Base-by-base conservation (phyloP, 1,284 basidiomycete genomes). In the Dichomitus squalens region DNA sequence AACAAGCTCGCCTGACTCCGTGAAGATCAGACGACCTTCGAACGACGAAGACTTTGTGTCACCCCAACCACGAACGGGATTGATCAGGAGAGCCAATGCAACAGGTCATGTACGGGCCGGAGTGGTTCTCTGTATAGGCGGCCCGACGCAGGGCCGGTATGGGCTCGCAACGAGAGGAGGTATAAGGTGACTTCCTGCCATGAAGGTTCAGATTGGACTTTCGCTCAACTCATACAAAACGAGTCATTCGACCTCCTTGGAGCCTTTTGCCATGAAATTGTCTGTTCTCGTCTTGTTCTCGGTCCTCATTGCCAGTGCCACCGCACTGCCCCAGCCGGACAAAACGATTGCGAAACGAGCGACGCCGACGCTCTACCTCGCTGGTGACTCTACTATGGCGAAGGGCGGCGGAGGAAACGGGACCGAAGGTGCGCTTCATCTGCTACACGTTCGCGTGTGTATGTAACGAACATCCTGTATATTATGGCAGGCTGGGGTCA, bases 301-400 rank as follows among this genome's bases (percentile, higher is more conserved):
- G 7, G 46, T 39, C 8, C 51, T 57, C 31, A 39, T 57, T 44
- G 46, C 50, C 3, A 12, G 50, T 23, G 47, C 31, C 1, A 20
- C 36, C 25, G 56, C 46, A 7, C 33, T 33, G 4, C 51, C 56
- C 8, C 12, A 47, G 21, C 23, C 41, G 34, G 18, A 31, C 8
- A 36, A 25, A 34, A 20, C 35, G 12, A 16, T 44, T 8, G 44
- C 35, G 31, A 57, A 57, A 51, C 56, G 56, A 7, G 56, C 47
- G 7, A 35, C 56, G 31, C 56, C 58, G 14, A 53, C 44, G 47
- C 70, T 81, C 4, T 79, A 78, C 59, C 66, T 81, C n/a, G 78
- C 79, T 4, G 80, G 80, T 5, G 79, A 80, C 58, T 77, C 75
- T 7, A 81, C 79, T 0, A 72, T 72, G 68, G 71, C 72, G 0